Evolutionary conservation across 805 yeast species (phyloP).

Genomic region (Saccharomyces eubayanus): DNA sequence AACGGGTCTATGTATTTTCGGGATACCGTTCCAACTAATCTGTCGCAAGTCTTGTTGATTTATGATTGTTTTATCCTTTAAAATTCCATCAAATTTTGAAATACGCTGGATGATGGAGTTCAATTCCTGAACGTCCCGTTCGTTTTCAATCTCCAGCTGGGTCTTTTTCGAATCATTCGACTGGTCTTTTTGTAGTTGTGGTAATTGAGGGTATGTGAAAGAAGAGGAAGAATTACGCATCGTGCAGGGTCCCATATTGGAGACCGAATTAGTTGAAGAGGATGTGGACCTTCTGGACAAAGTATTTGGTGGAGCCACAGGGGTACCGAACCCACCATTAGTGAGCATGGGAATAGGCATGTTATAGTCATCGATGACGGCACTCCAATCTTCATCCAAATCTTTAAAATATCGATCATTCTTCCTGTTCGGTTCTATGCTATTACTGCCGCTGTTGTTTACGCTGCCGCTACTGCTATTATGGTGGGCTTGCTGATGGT

Average conservation of each 20-base stretch:
- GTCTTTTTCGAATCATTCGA: slow-evolving; percentile 10
- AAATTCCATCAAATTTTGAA: slow-evolving; percentile 54
- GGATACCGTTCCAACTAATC: slow-evolving; percentile 92
- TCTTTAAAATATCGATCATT: slow-evolving; percentile 46
- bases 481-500: slow-evolving; percentile 11
- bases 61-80: slow-evolving; percentile 45
- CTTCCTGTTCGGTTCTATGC: slow-evolving; percentile 16
- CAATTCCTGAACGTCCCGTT: slow-evolving; percentile 35
- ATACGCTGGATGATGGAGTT: slow-evolving; percentile 56
- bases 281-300: slow-evolving; percentile 11
- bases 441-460: slow-evolving; percentile 4
- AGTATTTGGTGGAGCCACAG: slow-evolving; percentile 16
- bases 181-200: slow-evolving; percentile 18
- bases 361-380: slow-evolving; percentile 45
- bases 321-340: slow-evolving; percentile 24
- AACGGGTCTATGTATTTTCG: slow-evolving; percentile 66
- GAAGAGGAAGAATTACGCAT: slow-evolving; percentile 1
- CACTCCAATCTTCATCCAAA: slow-evolving; percentile 90
- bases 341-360: slow-evolving; percentile 28
- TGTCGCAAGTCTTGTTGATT: slow-evolving; percentile 64
- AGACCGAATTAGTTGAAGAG: slow-evolving; percentile 19
- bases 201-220: slow-evolving; percentile 25
- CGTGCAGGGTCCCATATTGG: neutral
- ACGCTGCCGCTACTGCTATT: slow-evolving; percentile 3
- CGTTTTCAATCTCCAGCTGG: slow-evolving; percentile 24